These are phyloP conservation scores for Croton setiger DNA, from an alignment of 441 rosid species.

Conservation along the genomic window DNA sequence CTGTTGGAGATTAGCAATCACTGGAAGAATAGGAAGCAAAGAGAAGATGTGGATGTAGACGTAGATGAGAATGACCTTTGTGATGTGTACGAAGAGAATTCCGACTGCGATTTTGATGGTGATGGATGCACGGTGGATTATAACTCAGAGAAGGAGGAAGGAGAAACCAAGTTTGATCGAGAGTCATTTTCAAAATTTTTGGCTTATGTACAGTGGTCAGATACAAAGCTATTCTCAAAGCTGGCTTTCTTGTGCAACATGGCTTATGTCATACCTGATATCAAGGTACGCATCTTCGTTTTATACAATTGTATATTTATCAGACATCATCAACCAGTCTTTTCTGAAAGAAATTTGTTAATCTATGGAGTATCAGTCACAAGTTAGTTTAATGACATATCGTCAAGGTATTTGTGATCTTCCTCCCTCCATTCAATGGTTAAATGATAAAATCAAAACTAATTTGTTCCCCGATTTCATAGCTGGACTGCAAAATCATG, in stretches of 20 bases:
- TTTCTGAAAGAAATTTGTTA: neutral
- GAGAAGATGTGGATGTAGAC: slow-evolving; percentile 26
- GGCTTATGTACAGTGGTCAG: slow-evolving; percentile 51
- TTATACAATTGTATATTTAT: neutral
- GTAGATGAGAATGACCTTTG: no score
- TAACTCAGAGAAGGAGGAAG: slow-evolving; percentile 37
- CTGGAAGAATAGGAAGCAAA: slow-evolving; percentile 42
- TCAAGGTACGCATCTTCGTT: slow-evolving; percentile 37
- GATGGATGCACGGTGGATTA: slow-evolving; percentile 54
- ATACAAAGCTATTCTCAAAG: slow-evolving; percentile 63
- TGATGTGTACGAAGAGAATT: slow-evolving; percentile 25
- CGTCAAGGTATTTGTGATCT: neutral
- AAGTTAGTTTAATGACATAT: neutral
- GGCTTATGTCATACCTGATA: slow-evolving; percentile 71
- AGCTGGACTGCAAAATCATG: neutral
- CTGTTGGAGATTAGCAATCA: slow-evolving; percentile 55
- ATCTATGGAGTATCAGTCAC: neutral
- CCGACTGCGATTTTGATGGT: slow-evolving; percentile 28
- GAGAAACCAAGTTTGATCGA: slow-evolving; percentile 29
- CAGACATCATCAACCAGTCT: neutral
- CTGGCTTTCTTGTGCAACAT: slow-evolving; percentile 81
- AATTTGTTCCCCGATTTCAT: neutral
- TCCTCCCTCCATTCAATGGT: neutral
- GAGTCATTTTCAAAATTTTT: slow-evolving; percentile 55
- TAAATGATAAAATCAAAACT: neutral